phyloP scores from a whole-genome alignment of 306 rosid species.

The Benincasa hispida region DNA sequence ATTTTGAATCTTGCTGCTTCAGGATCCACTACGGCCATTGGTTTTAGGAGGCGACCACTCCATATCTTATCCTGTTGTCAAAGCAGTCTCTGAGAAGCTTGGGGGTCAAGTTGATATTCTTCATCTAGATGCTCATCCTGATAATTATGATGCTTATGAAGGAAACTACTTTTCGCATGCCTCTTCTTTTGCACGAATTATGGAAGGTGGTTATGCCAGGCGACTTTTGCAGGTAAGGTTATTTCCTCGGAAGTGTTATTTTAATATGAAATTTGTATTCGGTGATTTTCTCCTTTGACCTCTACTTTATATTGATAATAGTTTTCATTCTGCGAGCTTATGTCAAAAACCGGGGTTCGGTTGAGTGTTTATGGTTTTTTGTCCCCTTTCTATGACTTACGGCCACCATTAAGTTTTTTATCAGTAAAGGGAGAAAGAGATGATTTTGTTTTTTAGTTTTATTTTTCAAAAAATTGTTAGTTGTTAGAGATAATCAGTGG shows the following conservation, averaged over 20 bases:
- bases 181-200: conserved; percentile 91
- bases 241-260: neutral
- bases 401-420: too few relatives aligned
- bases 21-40: conserved; percentile 79
- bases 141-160: conserved; percentile 66
- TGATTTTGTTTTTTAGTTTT: neutral
- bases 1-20: conserved; percentile 9
- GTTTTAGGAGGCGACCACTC: conserved; percentile 99
- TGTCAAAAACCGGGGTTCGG: neutral
- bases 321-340: neutral
- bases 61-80: conserved; percentile 74
- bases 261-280: neutral
- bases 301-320: neutral
- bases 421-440: too few relatives aligned
- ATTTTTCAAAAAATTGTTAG: neutral
- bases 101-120: conserved; percentile 89
- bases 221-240: conserved; percentile 80
- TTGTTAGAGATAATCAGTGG: neutral
- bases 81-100: conserved; percentile 91
- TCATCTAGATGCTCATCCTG: conserved; percentile 98
- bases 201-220: conserved; percentile 94
- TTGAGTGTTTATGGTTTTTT: neutral
- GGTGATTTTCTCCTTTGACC: neutral
- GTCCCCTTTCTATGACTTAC: too few relatives aligned
- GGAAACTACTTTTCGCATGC: conserved; percentile 89